Evolutionary conservation across 805 yeast species (phyloP).

Genomic region (Saccharomycopsis guyanensis): DNA sequence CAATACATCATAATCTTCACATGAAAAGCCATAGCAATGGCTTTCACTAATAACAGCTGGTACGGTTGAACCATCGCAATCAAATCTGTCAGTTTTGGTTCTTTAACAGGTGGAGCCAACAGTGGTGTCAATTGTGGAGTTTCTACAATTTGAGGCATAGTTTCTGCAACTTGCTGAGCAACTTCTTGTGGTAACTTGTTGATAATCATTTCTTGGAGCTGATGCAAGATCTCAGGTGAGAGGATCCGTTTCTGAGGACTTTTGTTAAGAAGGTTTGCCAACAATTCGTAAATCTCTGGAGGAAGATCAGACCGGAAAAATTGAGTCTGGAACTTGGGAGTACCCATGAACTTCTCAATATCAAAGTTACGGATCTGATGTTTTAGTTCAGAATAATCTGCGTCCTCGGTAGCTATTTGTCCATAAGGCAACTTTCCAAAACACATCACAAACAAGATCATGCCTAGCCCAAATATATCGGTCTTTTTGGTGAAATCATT

Average conservation of each 20-base stretch:
- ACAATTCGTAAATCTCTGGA: conserved; percentile 29
- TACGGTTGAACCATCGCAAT: too few relatives aligned
- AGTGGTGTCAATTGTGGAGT: too few relatives aligned
- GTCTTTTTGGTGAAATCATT: conserved; percentile 62
- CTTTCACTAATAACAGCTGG: too few relatives aligned
- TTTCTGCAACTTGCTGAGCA: neutral
- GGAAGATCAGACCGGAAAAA: conserved; percentile 26
- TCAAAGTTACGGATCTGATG: conserved; percentile 29
- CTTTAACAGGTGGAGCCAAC: too few relatives aligned
- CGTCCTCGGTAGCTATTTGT: conserved; percentile 23
- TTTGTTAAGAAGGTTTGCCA: conserved; percentile 32
- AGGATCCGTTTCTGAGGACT: conserved; percentile 35
- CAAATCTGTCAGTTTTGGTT: too few relatives aligned
- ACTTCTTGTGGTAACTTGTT: neutral
- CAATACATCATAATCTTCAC: neutral
- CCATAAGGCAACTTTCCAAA: conserved; percentile 63
- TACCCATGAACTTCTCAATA: conserved; percentile 20
- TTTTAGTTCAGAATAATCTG: conserved; percentile 29
- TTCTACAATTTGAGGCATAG: too few relatives aligned
- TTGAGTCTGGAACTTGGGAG: conserved; percentile 23
- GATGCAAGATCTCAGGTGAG: conserved; percentile 9
- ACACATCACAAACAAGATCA: conserved; percentile 71
- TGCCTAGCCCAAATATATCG: conserved; percentile 77
- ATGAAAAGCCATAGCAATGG: neutral
- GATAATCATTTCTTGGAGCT: conserved; percentile 1